phyloP scores from a whole-genome alignment of 129 eudicot species.

The Saposhnikovia divaricata region DNA sequence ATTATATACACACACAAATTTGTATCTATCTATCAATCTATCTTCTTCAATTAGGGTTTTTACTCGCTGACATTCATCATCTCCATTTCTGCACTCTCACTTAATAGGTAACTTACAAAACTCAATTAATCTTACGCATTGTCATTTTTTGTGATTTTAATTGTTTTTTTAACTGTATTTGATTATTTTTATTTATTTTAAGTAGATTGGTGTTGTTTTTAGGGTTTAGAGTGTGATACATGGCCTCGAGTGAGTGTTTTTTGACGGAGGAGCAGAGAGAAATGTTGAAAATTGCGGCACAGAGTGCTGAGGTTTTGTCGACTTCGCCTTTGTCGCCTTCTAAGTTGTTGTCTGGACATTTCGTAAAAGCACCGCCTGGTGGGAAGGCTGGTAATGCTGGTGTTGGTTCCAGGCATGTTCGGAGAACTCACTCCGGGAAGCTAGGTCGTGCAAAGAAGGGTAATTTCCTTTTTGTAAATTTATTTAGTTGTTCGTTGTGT shows the following conservation, averaged over 20 bases:
- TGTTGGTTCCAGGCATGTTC: conserved; percentile 21
- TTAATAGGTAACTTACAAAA: neutral
- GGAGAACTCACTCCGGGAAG: conserved; percentile 28
- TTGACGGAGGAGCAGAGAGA: conserved; percentile 34
- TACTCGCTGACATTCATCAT: neutral
- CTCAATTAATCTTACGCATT: neutral
- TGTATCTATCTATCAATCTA: neutral
- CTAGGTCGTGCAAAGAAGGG: conserved; percentile 27
- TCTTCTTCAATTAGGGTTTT: neutral
- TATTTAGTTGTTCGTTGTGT: neutral
- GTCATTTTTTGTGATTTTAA: neutral
- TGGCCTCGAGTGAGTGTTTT: conserved; percentile 31
- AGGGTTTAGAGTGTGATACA: neutral
- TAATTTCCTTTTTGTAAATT: neutral
- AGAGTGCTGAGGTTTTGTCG: conserved; percentile 18
- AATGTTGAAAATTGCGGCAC: conserved; percentile 19
- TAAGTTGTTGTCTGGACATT: conserved; percentile 7
- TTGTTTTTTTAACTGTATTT: neutral
- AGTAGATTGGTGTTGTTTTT: neutral
- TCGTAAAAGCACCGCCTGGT: conserved; percentile 14
- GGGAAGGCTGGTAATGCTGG: conserved; percentile 18
- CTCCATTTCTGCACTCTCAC: neutral
- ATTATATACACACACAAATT: neutral
- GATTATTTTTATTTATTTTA: neutral
- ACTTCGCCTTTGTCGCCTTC: conserved; percentile 15